Conservation (phyloP, 805 yeast genomes). For the Zygosaccharomyces gambellarensis region DNA sequence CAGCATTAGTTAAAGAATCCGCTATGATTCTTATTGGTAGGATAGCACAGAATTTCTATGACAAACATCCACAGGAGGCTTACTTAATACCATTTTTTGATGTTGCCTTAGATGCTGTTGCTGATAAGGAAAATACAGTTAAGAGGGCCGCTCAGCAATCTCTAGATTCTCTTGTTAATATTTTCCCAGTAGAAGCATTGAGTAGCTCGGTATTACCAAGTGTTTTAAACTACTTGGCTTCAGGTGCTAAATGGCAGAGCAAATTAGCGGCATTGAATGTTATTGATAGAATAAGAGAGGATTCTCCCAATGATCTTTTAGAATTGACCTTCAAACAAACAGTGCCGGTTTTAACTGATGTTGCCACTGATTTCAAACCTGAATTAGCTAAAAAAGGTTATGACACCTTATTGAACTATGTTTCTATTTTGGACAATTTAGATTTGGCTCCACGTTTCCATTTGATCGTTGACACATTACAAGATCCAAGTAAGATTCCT, state of each 20-base stretch:
- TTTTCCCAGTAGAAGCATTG: conserved; percentile 72
- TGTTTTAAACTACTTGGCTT: conserved; percentile 61
- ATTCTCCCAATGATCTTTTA: conserved; percentile 77
- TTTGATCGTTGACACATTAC: conserved; percentile 78
- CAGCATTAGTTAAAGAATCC: conserved; percentile 72
- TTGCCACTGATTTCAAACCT: conserved; percentile 93
- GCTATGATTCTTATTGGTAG: conserved; percentile 56
- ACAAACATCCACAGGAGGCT: conserved; percentile 69
- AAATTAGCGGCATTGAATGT: conserved; percentile 74
- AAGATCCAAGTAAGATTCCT: conserved; percentile 84
- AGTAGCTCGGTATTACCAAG: conserved; percentile 64
- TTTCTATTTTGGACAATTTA: conserved; percentile 82
- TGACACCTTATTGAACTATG: conserved; percentile 62
- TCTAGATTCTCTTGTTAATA: conserved; percentile 60
- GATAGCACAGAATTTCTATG: conserved; percentile 59
- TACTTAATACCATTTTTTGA: conserved; percentile 61
- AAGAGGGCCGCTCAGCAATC: conserved; percentile 83
- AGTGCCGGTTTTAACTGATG: conserved; percentile 81
- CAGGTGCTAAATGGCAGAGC: conserved; percentile 87
- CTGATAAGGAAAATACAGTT: conserved; percentile 86
- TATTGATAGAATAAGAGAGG: conserved; percentile 69
- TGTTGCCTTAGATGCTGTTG: conserved; percentile 61
- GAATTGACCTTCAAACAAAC: conserved; percentile 74
- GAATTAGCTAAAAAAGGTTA: conserved; percentile 86
- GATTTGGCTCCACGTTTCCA: conserved; percentile 86